These are phyloP conservation scores for Phytophthora macrochlamydospora DNA, from an alignment of 352 stramenopile species.

Conservation along the genomic window DNA sequence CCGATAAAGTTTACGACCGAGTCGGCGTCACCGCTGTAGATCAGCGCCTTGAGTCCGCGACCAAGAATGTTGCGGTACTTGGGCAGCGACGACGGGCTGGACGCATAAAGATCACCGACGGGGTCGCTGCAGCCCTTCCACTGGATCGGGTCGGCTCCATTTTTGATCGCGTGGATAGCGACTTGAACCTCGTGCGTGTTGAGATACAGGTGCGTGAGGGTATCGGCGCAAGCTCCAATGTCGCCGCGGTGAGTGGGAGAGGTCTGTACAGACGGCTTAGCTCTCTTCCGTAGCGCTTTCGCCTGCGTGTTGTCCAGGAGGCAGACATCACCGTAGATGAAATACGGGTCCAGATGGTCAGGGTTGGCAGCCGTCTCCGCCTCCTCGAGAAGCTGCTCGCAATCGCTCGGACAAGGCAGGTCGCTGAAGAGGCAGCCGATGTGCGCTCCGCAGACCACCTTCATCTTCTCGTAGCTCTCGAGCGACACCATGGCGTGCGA, in stretches of 20 bases:
- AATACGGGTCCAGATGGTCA: constrained; percentile 75
- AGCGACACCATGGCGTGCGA: constrained; percentile 84
- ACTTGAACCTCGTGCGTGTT: constrained; percentile 61
- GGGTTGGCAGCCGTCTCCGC: constrained; percentile 48
- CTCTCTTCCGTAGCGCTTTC: constrained; percentile 46
- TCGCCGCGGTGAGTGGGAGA: constrained; percentile 47
- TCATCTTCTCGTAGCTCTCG: constrained; percentile 74
- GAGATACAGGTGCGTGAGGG: constrained; percentile 71
- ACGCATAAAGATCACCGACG: constrained; percentile 56
- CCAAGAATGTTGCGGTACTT: constrained; percentile 76
- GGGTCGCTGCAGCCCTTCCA: constrained; percentile 77
- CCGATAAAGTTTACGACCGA: constrained; percentile 87
- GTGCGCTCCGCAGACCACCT: constrained; percentile 51
- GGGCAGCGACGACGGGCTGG: constrained; percentile 58
- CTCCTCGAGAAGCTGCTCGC: constrained; percentile 55
- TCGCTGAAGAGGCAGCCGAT: constrained; percentile 70
- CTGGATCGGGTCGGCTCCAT: constrained; percentile 33
- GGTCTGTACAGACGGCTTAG: constrained; percentile 34
- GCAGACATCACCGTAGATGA: constrained; percentile 85
- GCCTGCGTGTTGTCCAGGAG: constrained; percentile 64
- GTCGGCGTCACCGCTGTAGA: constrained; percentile 83
- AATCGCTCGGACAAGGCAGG: constrained; percentile 43
- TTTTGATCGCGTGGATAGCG: constrained; percentile 56
- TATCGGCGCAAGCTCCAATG: constrained; percentile 68
- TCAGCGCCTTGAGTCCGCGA: constrained; percentile 55